phyloP scores from a whole-genome alignment of 2,329 filamentous ascomycete genomes.

The Apiospora pterosperma region DNA sequence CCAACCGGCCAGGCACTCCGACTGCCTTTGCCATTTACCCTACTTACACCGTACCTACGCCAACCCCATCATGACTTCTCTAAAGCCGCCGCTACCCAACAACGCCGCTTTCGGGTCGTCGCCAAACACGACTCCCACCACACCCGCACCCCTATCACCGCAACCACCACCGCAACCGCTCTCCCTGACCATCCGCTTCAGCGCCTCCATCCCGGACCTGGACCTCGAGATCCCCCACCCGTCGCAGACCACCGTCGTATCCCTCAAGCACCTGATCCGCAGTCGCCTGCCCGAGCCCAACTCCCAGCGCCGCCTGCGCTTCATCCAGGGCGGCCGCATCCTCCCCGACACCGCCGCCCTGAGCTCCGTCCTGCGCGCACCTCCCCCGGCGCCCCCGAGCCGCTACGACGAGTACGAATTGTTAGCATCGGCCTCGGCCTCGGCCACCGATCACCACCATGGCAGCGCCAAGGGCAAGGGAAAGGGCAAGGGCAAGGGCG shows the following conservation, averaged over 20 bases:
- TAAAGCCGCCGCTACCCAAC: not conserved
- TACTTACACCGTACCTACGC: not conserved
- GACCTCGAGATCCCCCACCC: conserved; percentile 71
- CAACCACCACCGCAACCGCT: conserved; percentile 41
- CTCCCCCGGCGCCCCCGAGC: conserved; percentile 48
- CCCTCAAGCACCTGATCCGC: conserved; percentile 81
- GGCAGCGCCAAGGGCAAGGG: conserved; percentile 20
- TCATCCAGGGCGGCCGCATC: conserved; percentile 87
- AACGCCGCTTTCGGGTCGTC: not conserved
- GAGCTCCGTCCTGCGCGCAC: conserved; percentile 62
- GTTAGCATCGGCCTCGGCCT: not conserved
- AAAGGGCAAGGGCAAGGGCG: conserved; percentile 59
- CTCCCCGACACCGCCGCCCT: conserved; percentile 72
- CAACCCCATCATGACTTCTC: not conserved
- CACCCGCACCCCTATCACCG: not conserved
- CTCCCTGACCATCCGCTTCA: conserved; percentile 86
- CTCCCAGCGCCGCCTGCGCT: conserved; percentile 69
- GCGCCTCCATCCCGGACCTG: conserved; percentile 78
- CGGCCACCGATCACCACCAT: not conserved
- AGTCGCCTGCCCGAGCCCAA: conserved; percentile 60
- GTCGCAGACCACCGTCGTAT: conserved; percentile 65
- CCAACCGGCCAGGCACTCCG: too few relatives aligned
- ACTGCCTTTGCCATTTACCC: not conserved
- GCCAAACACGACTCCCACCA: not conserved
- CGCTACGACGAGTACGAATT: not conserved